A percentile compares a stretch with the other conserved stretches of the same genome.
Evolutionary conservation across 306 rosid genomes (phyloP).

Genomic region (Morella rubra): DNA sequence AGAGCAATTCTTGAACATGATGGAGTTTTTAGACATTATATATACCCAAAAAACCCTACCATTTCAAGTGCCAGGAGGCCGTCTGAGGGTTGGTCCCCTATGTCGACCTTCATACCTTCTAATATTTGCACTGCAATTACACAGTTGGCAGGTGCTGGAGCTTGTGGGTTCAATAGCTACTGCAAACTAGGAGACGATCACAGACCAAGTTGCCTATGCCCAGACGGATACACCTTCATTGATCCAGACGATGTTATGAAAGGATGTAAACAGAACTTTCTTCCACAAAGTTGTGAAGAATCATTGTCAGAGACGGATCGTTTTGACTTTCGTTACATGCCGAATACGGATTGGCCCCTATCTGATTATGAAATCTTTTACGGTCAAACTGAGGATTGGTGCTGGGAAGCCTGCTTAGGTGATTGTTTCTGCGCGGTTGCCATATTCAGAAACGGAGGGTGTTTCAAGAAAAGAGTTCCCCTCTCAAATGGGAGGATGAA

Average conservation of each 20-base stretch:
- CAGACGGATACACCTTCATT: conserved; percentile 10
- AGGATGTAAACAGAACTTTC: conserved; percentile 33
- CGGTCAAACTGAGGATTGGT: conserved; percentile 23
- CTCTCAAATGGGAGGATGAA: conserved; percentile 16
- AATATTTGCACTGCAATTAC: not conserved
- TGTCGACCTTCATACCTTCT: not conserved
- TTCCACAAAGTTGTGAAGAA: conserved; percentile 38
- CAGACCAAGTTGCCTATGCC: conserved; percentile 27
- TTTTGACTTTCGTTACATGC: conserved; percentile 9
- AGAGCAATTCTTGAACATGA: conserved; percentile 55
- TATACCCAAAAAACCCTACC: conserved; percentile 25
- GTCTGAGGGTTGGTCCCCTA: not conserved
- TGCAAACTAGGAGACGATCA: not conserved
- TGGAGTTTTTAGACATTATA: conserved; percentile 60
- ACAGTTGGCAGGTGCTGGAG: not conserved
- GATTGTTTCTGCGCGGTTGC: conserved; percentile 38
- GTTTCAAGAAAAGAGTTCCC: conserved; percentile 35
- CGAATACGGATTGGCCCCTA: conserved; percentile 8
- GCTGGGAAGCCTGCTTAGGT: conserved; percentile 26
- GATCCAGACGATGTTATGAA: conserved; percentile 27
- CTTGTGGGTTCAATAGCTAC: conserved; percentile 2
- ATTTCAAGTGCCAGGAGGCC: not conserved
- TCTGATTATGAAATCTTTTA: conserved; percentile 7
- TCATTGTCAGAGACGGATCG: not conserved
- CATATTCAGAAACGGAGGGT: not conserved